Evolutionary conservation across 495 filamentous ascomycete genomes (phyloP).

Genomic region (Parathielavia appendiculata): DNA sequence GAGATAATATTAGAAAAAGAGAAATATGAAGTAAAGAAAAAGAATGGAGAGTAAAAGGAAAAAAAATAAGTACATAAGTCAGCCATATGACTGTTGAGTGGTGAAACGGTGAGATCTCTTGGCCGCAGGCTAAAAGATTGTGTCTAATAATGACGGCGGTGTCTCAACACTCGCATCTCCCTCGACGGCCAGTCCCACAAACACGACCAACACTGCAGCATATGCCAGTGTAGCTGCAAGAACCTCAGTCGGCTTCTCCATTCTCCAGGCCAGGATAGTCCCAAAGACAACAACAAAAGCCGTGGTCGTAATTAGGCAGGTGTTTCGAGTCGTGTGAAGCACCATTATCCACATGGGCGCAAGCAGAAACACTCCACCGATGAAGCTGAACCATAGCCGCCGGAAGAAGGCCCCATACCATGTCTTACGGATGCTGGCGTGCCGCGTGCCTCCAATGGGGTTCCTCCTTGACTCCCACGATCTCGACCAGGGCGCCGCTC

Average conservation of each 20-base stretch:
- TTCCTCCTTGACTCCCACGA: neutral
- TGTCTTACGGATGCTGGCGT: neutral
- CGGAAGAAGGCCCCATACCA: neutral
- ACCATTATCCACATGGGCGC: conserved; percentile 28
- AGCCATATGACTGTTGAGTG: too few species aligned
- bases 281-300: conserved; percentile 19
- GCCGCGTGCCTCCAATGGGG: neutral
- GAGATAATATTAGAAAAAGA: too few species aligned
- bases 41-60: too few species aligned
- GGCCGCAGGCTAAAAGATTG: too few species aligned
- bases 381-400: conserved; percentile 1
- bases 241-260: conserved; percentile 18
- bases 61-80: too few species aligned
- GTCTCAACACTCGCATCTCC: too few species aligned
- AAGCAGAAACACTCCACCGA: conserved; percentile 16
- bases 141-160: too few species aligned
- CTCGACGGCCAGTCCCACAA: conserved; percentile 6
- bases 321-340: conserved; percentile 11
- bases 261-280: conserved; percentile 5
- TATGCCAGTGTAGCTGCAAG: conserved; percentile 7
- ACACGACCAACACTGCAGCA: neutral
- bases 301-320: conserved; percentile 17
- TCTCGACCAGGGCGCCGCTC: too few species aligned
- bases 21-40: too few species aligned
- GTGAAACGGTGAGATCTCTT: too few species aligned